Evolutionary conservation across 2,329 filamentous ascomycete species (phyloP), one percentile per base, ranked within the genome.

Genomic region (Xylaria multiplex): DNA sequence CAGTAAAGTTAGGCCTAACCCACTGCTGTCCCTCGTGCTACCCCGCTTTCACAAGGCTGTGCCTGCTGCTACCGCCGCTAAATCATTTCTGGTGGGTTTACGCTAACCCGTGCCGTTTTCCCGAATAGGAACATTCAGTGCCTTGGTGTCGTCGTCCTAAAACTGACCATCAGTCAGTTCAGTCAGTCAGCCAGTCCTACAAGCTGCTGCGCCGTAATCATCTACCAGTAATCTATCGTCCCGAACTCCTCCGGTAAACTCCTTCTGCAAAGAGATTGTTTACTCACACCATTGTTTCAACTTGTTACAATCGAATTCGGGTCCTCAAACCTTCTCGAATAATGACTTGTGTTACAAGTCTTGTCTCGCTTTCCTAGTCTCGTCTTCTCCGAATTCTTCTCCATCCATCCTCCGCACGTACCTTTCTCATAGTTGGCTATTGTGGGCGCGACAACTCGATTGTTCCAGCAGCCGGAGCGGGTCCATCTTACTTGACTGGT

Each of bases 181-280:
- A 19, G 19, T 19, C 19, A 19, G 19, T 27, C 40, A 11, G 58
- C 42, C 53, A 22, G 60, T 52, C 59, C 55, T 37, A 37, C 46
- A 19, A 64, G n/a, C 62, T 59, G n/a, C 62, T 59, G 65, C 59
- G 62, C 58, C 58, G 48, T 57, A 61, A 49, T 54, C 53, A 35
- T 27, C 27, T 27, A 27, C 5, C 27, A 27, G 19, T 19, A 19
- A 19, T 19, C 19, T 27, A 35, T 19, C 53, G 46, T 40, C n/a
- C n/a, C 19, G 19, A 19, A 19, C 19, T 19, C 19, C 19, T 19
- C 19, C 45, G 4, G 35, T 35, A 42, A 45, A 52, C 49, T 62
- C 54, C 59, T 52, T 40, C 14, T 49, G 45, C 43, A 11, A 46
- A 53, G 35, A 14, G 40, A 37, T 45, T 19, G 9, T 22, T 9